Evolutionary conservation across 257 asterid species (phyloP), one percentile per base, ranked within the genome.

Genomic region (Ophiorrhiza pumila): DNA sequence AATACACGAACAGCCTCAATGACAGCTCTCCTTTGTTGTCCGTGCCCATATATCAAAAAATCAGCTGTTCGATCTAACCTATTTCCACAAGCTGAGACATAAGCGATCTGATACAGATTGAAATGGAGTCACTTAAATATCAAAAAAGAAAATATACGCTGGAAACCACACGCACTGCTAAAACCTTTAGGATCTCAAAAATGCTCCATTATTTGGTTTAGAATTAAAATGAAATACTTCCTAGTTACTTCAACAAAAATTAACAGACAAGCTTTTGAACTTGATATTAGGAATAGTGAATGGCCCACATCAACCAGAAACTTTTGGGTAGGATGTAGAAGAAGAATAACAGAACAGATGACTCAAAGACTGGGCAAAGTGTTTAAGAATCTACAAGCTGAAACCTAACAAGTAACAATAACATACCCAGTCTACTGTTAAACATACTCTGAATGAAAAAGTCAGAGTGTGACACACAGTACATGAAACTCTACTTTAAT

Each of bases 11-110:
- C 84, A 76, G 97, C 96, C 83, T 94, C 99, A 74, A 90, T 88
- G 79, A 90, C 75, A 74, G 97, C 97, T 83, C 84, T 88, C 74
- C 97, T 90, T 88, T 94, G 99, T 82, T 91, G 99, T 62, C 93
- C 97, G 77, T 94, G 97, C 78, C 97, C 99, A 63, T 88, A 94
- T 71, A 94, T 87, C 56, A 87, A 76, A 83, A 94, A 91, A 0
- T 90, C 96, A 73, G 95, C 71, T 59, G 97, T 94, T 71, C 97
- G 87, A 47, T 80, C 95, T 73, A 94, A 84, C 96, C 99, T 94
- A 81, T 82, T 58, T 76, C 78, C 78, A 84, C 59, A 64, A 76
- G 73, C 43, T 49, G 71, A 70, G 71, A 73, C 41, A 78, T 77
- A 69, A 58, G 68, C 49, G 73, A 34, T 31, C 32, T 34, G 56